phyloP scores from a whole-genome alignment of 1,139 yeast genomes.

The Schizosaccharomyces versatilis region DNA sequence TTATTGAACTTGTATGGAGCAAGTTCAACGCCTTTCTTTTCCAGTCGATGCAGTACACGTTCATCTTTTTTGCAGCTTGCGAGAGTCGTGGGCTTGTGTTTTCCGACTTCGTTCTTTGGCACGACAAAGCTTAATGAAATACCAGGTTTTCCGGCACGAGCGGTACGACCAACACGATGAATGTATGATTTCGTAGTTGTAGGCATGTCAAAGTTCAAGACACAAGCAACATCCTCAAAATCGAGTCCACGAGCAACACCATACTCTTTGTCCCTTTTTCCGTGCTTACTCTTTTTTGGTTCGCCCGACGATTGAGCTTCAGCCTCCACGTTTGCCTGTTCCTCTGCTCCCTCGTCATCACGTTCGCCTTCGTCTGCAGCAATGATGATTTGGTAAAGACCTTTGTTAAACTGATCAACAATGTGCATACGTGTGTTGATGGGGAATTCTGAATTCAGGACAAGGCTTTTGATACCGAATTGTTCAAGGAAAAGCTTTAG shows the following conservation, averaged over 20 bases:
- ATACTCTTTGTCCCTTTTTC: constrained; percentile 41
- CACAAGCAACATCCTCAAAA: constrained; percentile 89
- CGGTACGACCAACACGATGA: constrained; percentile 93
- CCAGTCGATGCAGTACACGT: constrained; percentile 52
- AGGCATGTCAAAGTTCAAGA: constrained; percentile 84
- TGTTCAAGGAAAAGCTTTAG: constrained; percentile 78
- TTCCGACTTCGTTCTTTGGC: constrained; percentile 63
- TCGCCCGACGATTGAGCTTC: constrained; percentile 13
- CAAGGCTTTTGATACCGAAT: constrained; percentile 76
- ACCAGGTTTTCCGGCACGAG: constrained; percentile 91
- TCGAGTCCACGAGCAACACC: constrained; percentile 96
- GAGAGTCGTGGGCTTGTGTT: constrained; percentile 62
- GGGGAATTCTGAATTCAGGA: constrained; percentile 81
- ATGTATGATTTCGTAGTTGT: constrained; percentile 72
- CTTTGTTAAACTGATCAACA: constrained; percentile 84
- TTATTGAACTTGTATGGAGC: constrained; percentile 76
- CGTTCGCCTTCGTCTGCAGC: constrained; percentile 62
- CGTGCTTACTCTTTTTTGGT: constrained; percentile 18
- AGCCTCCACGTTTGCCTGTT: constrained; percentile 24
- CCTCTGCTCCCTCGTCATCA: constrained; percentile 29
- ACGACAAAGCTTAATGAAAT: constrained; percentile 86
- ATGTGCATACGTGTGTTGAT: constrained; percentile 81
- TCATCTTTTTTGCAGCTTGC: constrained; percentile 63
- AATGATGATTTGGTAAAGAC: constrained; percentile 63
- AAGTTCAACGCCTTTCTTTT: constrained; percentile 40